Evolutionary conservation across 1,139 yeast species (phyloP).

Genomic region (Petasospora rhodanensis): DNA sequence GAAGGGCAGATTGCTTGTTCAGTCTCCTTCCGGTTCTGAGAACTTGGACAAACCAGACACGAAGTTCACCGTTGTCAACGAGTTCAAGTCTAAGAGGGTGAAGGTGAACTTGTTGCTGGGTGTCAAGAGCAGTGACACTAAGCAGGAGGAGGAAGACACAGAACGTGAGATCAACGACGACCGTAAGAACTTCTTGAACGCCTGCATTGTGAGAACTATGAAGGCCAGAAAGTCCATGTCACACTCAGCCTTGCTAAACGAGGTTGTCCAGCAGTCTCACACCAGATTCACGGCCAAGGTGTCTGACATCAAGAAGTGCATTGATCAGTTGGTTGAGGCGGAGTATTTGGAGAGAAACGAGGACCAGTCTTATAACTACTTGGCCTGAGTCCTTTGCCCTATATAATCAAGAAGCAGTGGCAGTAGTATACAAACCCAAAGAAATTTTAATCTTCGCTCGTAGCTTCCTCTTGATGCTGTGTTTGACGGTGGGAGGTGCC

Average conservation of each 20-base stretch:
- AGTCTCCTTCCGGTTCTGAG: constrained; percentile 54
- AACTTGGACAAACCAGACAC: constrained; percentile 49
- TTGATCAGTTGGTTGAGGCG: constrained; percentile 80
- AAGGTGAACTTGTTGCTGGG: constrained; percentile 84
- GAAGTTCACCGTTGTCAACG: constrained; percentile 65
- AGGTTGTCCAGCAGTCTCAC: constrained; percentile 82
- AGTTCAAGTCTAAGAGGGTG: constrained; percentile 80
- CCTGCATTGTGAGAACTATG: constrained; percentile 95
- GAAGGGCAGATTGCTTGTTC: constrained; percentile 70
- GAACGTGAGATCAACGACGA: constrained; percentile 83
- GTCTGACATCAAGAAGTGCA: constrained; percentile 80
- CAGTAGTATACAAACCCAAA: no score
- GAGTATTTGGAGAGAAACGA: constrained; percentile 80
- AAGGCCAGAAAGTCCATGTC: constrained; percentile 80
- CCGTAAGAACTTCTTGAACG: constrained; percentile 80
- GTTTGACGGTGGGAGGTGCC: no score
- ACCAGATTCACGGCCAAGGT: constrained; percentile 83
- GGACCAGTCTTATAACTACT: constrained; percentile 71
- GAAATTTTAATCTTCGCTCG: no score
- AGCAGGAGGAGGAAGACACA: constrained; percentile 75
- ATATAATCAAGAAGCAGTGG: no score
- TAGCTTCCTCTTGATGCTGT: no score
- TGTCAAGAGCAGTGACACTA: constrained; percentile 61
- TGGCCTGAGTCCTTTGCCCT: constrained; percentile 40
- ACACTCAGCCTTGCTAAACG: constrained; percentile 80